Conservation (phyloP, 257 asterid genomes). For the Solanum bulbocastanum region DNA sequence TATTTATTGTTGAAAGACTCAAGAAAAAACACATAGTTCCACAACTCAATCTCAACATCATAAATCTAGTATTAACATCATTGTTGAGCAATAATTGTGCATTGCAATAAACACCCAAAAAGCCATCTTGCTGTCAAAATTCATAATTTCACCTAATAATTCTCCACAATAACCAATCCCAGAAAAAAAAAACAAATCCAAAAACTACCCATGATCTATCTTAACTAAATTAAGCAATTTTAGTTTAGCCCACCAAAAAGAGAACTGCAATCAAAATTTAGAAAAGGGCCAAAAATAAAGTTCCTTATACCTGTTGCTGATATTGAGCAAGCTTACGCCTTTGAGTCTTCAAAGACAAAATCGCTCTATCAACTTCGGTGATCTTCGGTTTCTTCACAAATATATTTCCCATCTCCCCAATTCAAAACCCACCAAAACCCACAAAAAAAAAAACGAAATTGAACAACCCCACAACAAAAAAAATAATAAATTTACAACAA, state of each 20-base stretch:
- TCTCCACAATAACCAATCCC: neutral
- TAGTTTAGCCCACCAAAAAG: neutral
- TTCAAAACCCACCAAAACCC: neutral
- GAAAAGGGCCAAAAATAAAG: neutral
- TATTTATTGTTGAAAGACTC: neutral
- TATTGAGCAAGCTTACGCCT: constrained; percentile 93
- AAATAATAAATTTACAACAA: neutral
- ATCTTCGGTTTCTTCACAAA: constrained; percentile 91
- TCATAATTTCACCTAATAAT: neutral
- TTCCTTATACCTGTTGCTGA: constrained; percentile 73
- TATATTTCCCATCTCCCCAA: constrained; percentile 58
- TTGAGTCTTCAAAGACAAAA: constrained; percentile 93
- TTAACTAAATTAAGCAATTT: neutral
- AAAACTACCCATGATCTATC: neutral
- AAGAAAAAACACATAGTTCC: neutral
- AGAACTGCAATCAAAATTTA: neutral
- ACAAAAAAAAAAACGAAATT: neutral
- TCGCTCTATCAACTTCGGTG: constrained; percentile 88
- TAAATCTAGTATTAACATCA: neutral
- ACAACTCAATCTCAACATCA: neutral
- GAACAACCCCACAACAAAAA: neutral
- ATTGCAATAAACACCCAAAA: neutral
- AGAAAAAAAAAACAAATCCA: neutral
- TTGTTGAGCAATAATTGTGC: no score
- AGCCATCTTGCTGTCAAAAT: neutral